phyloP scores from a whole-genome alignment of 306 rosid species.

The Cicer pinnatifidum region DNA sequence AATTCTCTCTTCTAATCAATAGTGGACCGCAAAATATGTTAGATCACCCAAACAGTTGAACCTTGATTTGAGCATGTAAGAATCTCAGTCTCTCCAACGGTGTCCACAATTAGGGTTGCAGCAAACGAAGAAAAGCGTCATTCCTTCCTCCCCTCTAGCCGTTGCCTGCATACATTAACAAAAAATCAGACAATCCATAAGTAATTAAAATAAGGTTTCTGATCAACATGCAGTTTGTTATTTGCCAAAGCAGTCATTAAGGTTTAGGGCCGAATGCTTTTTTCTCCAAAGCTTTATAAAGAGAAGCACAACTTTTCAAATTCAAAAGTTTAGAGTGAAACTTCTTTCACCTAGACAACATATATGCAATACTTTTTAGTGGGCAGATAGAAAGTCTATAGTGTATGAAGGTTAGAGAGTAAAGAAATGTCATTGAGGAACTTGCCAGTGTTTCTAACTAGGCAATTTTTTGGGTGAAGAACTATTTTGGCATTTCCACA shows the following conservation, averaged over 20 bases:
- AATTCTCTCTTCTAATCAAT: slow-evolving; percentile 24
- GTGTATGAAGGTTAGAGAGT: slow-evolving; percentile 5
- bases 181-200: slow-evolving; percentile 3
- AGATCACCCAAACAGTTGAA: slow-evolving; percentile 30
- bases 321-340: slow-evolving; percentile 27
- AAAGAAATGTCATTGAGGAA: not conserved
- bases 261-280: not conserved
- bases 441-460: slow-evolving; percentile 8
- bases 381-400: slow-evolving; percentile 6
- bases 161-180: slow-evolving; percentile 50
- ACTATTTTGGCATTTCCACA: slow-evolving; percentile 11
- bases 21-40: slow-evolving; percentile 17
- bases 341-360: slow-evolving; percentile 6
- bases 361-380: not conserved
- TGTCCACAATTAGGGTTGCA: slow-evolving; percentile 54
- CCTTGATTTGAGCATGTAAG: slow-evolving; percentile 16
- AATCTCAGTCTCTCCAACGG: slow-evolving; percentile 51
- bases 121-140: slow-evolving; percentile 53
- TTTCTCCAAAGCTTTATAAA: slow-evolving; percentile 2
- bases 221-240: not conserved
- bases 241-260: slow-evolving; percentile 16
- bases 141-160: slow-evolving; percentile 54
- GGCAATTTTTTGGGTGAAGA: not conserved
- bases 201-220: slow-evolving; percentile 34
- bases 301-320: not conserved